These are phyloP conservation scores for Leishmania arabica DNA, from an alignment of 208 protist species.

Conservation along the genomic window DNA sequence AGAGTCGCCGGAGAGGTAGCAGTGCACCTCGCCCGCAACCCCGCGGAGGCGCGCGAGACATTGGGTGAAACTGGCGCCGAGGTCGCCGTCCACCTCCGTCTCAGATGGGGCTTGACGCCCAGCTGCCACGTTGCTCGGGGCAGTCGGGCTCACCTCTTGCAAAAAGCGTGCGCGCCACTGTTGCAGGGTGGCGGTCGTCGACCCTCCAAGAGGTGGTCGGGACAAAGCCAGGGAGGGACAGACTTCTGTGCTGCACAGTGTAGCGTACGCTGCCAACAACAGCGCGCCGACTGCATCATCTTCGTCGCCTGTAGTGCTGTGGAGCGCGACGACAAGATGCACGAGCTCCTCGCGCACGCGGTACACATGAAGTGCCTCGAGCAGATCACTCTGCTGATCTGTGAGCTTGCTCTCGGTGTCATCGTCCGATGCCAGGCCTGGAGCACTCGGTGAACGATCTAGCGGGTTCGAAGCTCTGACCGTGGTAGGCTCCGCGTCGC, in stretches of 20 bases:
- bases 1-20: background rate
- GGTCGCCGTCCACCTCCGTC: background rate
- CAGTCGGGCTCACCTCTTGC: background rate
- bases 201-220: background rate
- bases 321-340: constrained; percentile 12
- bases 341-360: constrained; percentile 3
- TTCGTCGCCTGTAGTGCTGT: constrained; percentile 4
- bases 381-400: background rate
- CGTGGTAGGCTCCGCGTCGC: constrained; percentile 22
- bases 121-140: background rate
- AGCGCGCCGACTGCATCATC: constrained; percentile 9
- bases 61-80: background rate
- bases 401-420: background rate
- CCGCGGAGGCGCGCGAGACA: background rate
- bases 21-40: constrained; percentile 1
- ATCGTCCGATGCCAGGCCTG: background rate
- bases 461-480: constrained; percentile 14
- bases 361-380: constrained; percentile 4
- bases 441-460: background rate
- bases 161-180: constrained; percentile 14
- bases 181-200: background rate
- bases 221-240: background rate
- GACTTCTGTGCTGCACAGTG: constrained; percentile 12
- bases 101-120: background rate
- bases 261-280: constrained; percentile 21